phyloP scores from a whole-genome alignment of 148 eudicot genomes.

The Talinum fruticosum region DNA sequence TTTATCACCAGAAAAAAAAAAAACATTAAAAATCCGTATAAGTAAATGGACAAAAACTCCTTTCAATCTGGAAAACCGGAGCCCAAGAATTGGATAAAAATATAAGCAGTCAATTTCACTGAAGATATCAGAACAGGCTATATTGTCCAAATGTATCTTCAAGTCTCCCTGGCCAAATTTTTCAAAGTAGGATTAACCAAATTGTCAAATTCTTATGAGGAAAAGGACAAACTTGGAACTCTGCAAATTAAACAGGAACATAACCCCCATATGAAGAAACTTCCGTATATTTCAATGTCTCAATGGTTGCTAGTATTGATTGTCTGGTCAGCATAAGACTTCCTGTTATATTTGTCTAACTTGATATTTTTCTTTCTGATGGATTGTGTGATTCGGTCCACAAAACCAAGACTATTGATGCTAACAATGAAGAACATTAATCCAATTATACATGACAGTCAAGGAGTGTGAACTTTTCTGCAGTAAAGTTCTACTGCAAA shows the following conservation, averaged over 20 bases:
- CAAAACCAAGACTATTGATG: background rate
- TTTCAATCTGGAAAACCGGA: background rate
- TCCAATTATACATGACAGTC: background rate
- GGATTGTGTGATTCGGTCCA: background rate
- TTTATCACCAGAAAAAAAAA: background rate
- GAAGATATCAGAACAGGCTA: background rate
- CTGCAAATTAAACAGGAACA: background rate
- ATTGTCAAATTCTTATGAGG: background rate
- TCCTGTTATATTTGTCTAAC: background rate
- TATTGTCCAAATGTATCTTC: background rate
- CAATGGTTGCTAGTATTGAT: background rate
- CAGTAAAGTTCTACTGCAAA: background rate
- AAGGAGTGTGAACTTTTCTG: background rate
- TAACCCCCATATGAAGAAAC: background rate
- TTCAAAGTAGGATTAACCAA: background rate
- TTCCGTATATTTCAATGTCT: background rate
- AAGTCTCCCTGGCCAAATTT: background rate
- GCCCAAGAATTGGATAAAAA: background rate
- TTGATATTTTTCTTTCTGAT: background rate
- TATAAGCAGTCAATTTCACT: background rate
- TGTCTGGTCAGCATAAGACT: background rate
- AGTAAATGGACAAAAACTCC: background rate
- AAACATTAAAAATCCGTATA: background rate
- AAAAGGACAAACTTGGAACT: background rate
- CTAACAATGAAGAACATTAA: background rate